Conservation (phyloP, 495 filamentous ascomycete genomes). For the Penicillium cosmopolitanum region DNA sequence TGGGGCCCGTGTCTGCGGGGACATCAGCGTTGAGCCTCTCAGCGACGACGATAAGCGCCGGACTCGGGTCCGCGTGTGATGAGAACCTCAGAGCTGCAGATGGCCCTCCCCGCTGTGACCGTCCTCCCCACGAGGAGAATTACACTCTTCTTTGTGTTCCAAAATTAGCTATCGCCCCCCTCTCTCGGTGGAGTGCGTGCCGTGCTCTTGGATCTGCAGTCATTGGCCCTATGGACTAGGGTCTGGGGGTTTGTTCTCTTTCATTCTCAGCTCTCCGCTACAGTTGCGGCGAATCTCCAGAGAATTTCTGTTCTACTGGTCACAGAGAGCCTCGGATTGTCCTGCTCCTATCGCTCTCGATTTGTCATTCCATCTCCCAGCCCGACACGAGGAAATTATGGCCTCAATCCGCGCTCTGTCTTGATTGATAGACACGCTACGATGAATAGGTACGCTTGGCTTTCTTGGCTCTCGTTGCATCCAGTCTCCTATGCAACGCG, state of each 20-base stretch:
- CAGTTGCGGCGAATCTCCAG: slow-evolving; percentile 38
- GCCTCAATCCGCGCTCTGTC: slow-evolving; percentile 31
- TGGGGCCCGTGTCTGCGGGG: slow-evolving; percentile 22
- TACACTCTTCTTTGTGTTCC: slow-evolving; percentile 22
- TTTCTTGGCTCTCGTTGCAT: slow-evolving; percentile 9
- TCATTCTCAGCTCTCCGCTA: slow-evolving; percentile 26
- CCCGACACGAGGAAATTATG: slow-evolving; percentile 34
- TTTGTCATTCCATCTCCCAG: slow-evolving; percentile 16
- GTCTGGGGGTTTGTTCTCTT: slow-evolving; percentile 20
- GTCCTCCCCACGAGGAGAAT: background rate
- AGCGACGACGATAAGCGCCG: slow-evolving; percentile 32
- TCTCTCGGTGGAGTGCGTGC: slow-evolving; percentile 21
- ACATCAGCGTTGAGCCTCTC: slow-evolving; percentile 25
- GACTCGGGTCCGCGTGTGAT: slow-evolving; percentile 31
- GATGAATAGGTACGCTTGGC: slow-evolving; percentile 46
- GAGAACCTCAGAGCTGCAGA: slow-evolving; percentile 31
- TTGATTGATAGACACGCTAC: slow-evolving; percentile 33
- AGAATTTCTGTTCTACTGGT: slow-evolving; percentile 14
- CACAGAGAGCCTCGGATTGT: slow-evolving; percentile 7
- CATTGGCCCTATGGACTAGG: slow-evolving; percentile 26
- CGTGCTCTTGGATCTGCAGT: slow-evolving; percentile 23
- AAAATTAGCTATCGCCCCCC: slow-evolving; percentile 34
- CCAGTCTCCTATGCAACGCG: slow-evolving; percentile 8
- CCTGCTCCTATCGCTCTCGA: slow-evolving; percentile 7
- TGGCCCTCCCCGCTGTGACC: slow-evolving; percentile 21